Evolutionary conservation across 441 rosid genomes (phyloP).

Genomic region (Hypseocharis bilobata): DNA sequence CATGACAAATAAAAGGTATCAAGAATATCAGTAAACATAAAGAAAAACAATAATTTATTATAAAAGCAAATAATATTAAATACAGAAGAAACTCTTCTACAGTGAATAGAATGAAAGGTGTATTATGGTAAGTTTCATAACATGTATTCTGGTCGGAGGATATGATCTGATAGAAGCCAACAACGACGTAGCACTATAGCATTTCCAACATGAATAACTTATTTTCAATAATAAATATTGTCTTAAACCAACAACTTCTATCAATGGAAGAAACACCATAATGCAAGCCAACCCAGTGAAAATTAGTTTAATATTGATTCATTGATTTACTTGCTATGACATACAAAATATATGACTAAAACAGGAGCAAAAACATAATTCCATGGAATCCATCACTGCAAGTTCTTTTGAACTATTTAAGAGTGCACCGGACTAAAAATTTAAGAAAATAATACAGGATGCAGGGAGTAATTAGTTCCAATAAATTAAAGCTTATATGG

Average conservation of each 20-base stretch:
- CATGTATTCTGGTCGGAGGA: neutral
- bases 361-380: too few relatives aligned
- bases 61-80: neutral
- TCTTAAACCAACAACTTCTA: neutral
- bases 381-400: too few relatives aligned
- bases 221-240: neutral
- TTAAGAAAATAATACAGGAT: neutral
- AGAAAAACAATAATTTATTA: neutral
- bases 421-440: too few relatives aligned
- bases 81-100: neutral
- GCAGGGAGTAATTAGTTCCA: neutral
- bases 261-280: neutral
- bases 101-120: neutral
- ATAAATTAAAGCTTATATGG: neutral
- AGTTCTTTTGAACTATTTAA: too few relatives aligned
- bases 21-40: neutral
- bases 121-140: neutral
- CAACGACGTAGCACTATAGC: neutral
- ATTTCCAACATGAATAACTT: neutral
- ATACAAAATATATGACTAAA: too few relatives aligned
- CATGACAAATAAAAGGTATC: slow-evolving; percentile 15
- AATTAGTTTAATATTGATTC: neutral
- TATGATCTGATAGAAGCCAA: neutral
- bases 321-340: too few relatives aligned
- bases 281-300: neutral